Evolutionary conservation across 2,329 filamentous ascomycete species (phyloP).

Genomic region (Magnaporthiopsis rhizophila): DNA sequence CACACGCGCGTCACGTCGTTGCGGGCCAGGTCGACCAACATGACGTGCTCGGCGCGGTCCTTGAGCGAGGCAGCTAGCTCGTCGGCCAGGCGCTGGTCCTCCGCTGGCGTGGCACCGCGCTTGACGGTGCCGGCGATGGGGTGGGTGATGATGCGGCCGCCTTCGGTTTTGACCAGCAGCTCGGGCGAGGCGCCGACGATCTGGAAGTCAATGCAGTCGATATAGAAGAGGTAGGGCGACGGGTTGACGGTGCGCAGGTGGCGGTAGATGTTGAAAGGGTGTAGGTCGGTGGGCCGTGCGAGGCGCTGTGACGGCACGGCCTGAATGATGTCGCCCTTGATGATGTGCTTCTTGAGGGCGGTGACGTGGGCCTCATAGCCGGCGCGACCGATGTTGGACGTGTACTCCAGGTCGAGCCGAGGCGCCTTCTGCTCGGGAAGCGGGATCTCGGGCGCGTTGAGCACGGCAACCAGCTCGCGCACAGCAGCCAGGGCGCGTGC

Average conservation of each 20-base stretch:
- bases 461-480: slow-evolving; percentile 57
- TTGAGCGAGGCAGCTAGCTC: slow-evolving; percentile 76
- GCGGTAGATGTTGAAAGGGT: slow-evolving; percentile 97
- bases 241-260: slow-evolving; percentile 96
- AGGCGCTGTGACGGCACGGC: slow-evolving; percentile 93
- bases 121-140: slow-evolving; percentile 95
- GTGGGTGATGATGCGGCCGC: slow-evolving; percentile 78
- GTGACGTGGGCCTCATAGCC: slow-evolving; percentile 91
- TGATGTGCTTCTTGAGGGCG: slow-evolving; percentile 81
- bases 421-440: slow-evolving; percentile 72
- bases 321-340: slow-evolving; percentile 91
- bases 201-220: slow-evolving; percentile 86
- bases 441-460: slow-evolving; percentile 67
- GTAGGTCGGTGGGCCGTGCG: slow-evolving; percentile 77
- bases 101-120: slow-evolving; percentile 69
- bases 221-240: slow-evolving; percentile 93
- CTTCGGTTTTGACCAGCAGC: slow-evolving; percentile 84
- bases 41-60: slow-evolving; percentile 91
- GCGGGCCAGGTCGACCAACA: slow-evolving; percentile 91
- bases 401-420: slow-evolving; percentile 66
- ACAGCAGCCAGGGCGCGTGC: slow-evolving; percentile 57
- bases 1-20: slow-evolving; percentile 97
- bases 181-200: slow-evolving; percentile 94
- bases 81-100: slow-evolving; percentile 72
- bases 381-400: slow-evolving; percentile 79